A percentile compares a stretch with the other conserved stretches of the same genome.
phyloP scores from a whole-genome alignment of 768 basidiomycete species.

The Tylopilus felleus region DNA sequence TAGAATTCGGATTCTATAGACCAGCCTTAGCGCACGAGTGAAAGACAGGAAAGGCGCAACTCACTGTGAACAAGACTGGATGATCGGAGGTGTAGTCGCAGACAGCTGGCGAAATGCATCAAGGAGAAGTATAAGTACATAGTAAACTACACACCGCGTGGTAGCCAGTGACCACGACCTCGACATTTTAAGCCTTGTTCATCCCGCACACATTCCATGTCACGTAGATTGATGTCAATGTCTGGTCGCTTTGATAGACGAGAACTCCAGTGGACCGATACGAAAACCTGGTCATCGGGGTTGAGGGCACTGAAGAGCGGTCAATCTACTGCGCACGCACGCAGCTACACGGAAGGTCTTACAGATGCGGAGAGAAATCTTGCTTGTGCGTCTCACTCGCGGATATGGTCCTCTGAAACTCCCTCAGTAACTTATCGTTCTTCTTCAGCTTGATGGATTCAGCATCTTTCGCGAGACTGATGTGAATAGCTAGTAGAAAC shows the following conservation, averaged over 20 bases:
- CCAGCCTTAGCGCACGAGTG: background rate
- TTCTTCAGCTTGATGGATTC: slow-evolving; percentile 1
- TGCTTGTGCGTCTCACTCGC: background rate
- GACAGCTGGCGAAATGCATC: slow-evolving; percentile 2
- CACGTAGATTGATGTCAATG: slow-evolving; percentile 5
- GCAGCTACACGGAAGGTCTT: background rate
- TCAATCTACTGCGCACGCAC: background rate
- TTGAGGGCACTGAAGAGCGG: slow-evolving; percentile 1
- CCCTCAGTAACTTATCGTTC: background rate
- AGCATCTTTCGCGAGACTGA: slow-evolving; percentile 6
- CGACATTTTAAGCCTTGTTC: background rate
- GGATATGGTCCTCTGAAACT: background rate
- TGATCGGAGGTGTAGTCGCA: slow-evolving; percentile 7
- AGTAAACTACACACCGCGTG: background rate
- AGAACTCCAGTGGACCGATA: background rate
- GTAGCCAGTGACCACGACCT: slow-evolving; percentile 4
- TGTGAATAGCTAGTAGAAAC: background rate
- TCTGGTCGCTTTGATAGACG: background rate
- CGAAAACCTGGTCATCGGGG: background rate
- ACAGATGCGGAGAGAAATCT: slow-evolving; percentile 9
- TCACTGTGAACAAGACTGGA: slow-evolving; percentile 12
- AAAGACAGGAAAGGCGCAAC: background rate
- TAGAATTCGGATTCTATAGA: slow-evolving; percentile 13
- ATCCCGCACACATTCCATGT: background rate
- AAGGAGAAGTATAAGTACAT: background rate